Percentiles rank a stretch among this genome's conserved stretches.
phyloP scores from a whole-genome alignment of 768 basidiomycete genomes.

The Tricholoma flavovirens region DNA sequence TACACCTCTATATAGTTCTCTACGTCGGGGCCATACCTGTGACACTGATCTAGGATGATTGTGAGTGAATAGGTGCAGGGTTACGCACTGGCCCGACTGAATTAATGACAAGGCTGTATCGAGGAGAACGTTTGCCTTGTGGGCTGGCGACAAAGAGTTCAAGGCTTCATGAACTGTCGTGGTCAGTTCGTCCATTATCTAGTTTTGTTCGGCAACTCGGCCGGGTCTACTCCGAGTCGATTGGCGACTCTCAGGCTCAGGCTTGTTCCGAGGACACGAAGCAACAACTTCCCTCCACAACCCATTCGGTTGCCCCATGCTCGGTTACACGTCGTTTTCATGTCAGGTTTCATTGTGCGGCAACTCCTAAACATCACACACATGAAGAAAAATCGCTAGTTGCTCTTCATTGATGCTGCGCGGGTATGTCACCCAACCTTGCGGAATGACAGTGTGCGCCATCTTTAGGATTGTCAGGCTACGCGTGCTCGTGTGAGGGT shows the following conservation, averaged over 20 bases:
- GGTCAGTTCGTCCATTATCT: conserved; percentile 45
- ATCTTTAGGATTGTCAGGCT: background rate
- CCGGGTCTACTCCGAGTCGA: conserved; percentile 15
- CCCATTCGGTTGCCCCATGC: conserved; percentile 26
- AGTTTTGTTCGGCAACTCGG: background rate
- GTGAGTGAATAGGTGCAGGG: background rate
- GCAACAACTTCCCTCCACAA: conserved; percentile 24
- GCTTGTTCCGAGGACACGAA: no score
- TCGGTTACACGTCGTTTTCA: conserved; percentile 16
- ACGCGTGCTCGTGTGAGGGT: background rate
- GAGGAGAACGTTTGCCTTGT: conserved; percentile 46
- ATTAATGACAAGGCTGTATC: conserved; percentile 45
- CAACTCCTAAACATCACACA: conserved; percentile 21
- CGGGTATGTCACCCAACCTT: background rate
- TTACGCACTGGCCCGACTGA: conserved; percentile 42
- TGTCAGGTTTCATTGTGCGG: background rate
- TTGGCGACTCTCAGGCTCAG: no score
- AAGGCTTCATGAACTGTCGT: conserved; percentile 43
- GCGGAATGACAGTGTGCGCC: background rate
- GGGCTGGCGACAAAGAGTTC: conserved; percentile 35
- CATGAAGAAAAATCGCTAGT: conserved; percentile 68
- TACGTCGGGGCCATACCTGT: conserved; percentile 58
- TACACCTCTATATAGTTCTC: conserved; percentile 66
- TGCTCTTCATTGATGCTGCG: conserved; percentile 39
- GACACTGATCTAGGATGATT: conserved; percentile 3